Conservation (phyloP, 2,329 filamentous ascomycete species). For the Chrysoporthe puriensis region DNA sequence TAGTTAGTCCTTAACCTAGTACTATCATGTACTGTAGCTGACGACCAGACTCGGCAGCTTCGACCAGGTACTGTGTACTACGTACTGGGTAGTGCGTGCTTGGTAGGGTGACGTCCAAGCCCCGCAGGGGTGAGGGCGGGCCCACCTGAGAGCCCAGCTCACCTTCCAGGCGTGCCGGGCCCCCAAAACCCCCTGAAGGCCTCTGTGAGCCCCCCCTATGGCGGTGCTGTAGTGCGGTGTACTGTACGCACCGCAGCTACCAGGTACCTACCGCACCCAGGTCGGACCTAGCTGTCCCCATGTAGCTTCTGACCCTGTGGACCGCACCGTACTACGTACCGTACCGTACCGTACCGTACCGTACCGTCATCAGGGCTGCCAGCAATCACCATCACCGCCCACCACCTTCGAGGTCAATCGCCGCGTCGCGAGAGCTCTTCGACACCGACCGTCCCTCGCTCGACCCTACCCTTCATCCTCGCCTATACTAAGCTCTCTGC, state of each 20-base stretch:
- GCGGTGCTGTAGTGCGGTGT: no score
- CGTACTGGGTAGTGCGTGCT: no score
- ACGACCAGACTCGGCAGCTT: no score
- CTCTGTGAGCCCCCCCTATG: no score
- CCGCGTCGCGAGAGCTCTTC: background rate
- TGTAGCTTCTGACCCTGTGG: slow-evolving; percentile 3
- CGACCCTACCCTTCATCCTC: background rate
- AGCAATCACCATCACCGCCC: slow-evolving; percentile 7
- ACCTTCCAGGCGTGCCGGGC: no score
- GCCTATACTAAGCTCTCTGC: background rate
- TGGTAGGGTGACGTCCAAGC: no score
- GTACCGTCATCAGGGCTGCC: slow-evolving; percentile 22
- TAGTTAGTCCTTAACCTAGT: no score
- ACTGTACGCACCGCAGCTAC: background rate
- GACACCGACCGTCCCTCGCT: background rate
- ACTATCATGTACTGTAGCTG: no score
- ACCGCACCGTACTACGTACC: background rate
- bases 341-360: background rate
- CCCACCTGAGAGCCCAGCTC: no score
- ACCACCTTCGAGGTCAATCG: slow-evolving; percentile 6
- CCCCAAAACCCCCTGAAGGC: no score
- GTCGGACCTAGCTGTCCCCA: background rate
- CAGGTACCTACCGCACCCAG: background rate
- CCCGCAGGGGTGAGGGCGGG: no score
- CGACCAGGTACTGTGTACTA: no score